A percentile compares a stretch with the other conserved stretches of the same genome.
Conservation (phyloP, 1,139 yeast genomes). For the Scheffersomyces stambukii region DNA sequence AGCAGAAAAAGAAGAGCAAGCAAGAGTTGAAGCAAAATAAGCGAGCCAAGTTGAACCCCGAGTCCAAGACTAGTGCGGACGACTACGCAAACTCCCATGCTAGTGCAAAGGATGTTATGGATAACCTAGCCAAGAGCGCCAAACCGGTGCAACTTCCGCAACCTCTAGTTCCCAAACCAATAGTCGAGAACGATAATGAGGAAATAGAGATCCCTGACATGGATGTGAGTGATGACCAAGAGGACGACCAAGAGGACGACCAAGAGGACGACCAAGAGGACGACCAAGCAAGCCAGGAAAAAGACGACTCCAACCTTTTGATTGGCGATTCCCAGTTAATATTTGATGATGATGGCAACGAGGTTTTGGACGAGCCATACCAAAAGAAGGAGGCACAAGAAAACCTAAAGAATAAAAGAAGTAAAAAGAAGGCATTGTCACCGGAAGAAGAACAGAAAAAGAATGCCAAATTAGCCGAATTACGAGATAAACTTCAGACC, state of each 20-base stretch:
- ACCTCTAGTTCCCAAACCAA: slow-evolving; percentile 8
- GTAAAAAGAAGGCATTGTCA: slow-evolving; percentile 18
- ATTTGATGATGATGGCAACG: slow-evolving; percentile 80
- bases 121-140: slow-evolving; percentile 52
- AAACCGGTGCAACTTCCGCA: slow-evolving; percentile 55
- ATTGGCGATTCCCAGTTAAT: slow-evolving; percentile 42
- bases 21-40: slow-evolving; percentile 60
- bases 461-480: slow-evolving; percentile 55
- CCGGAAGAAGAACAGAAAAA: slow-evolving; percentile 47
- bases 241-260: slow-evolving; percentile 13
- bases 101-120: slow-evolving; percentile 67
- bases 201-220: slow-evolving; percentile 8
- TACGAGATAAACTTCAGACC: slow-evolving; percentile 68
- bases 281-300: too few relatives aligned
- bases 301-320: too few relatives aligned
- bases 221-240: slow-evolving; percentile 11
- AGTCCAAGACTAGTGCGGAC: slow-evolving; percentile 43
- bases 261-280: slow-evolving; percentile 9
- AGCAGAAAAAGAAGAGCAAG: slow-evolving; percentile 71
- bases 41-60: slow-evolving; percentile 74
- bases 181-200: slow-evolving; percentile 4
- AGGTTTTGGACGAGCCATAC: slow-evolving; percentile 23
- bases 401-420: slow-evolving; percentile 7
- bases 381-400: slow-evolving; percentile 14
- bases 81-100: slow-evolving; percentile 34